Evolutionary conservation across 441 rosid species (phyloP).

Genomic region (Populus hybrid): DNA sequence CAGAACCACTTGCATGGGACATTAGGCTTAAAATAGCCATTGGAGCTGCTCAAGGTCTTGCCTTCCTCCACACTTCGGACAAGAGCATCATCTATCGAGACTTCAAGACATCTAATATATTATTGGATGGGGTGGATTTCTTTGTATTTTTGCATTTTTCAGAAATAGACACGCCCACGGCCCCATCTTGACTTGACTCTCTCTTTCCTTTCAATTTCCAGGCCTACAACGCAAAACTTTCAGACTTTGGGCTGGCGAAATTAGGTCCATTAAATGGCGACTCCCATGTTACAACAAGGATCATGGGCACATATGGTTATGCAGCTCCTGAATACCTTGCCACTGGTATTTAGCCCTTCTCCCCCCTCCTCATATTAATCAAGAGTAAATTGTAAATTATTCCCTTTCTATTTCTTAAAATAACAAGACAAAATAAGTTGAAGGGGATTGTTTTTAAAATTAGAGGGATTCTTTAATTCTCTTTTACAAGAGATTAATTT

Average conservation of each 20-base stretch:
- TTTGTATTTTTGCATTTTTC: neutral
- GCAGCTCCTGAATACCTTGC: constrained; percentile 87
- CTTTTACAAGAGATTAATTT: neutral
- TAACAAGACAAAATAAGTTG: too few relatives aligned
- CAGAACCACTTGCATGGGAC: constrained; percentile 61
- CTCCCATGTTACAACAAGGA: constrained; percentile 68
- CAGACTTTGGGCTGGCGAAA: constrained; percentile 86
- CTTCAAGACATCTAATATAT: constrained; percentile 80
- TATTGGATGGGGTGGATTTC: constrained; percentile 59
- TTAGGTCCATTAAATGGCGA: constrained; percentile 64
- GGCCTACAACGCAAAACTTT: constrained; percentile 74
- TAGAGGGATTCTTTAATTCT: neutral
- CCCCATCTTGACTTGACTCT: neutral
- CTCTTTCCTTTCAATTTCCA: constrained; percentile 13
- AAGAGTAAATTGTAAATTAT: neutral
- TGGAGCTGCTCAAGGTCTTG: constrained; percentile 78
- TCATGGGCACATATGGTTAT: constrained; percentile 81
- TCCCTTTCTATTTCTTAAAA: neutral
- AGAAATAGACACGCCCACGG: neutral
- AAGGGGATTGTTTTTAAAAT: neutral
- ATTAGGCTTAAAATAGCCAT: constrained; percentile 30
- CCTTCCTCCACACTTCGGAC: constrained; percentile 71
- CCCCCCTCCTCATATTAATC: neutral
- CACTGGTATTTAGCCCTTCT: constrained; percentile 41
- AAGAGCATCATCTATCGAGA: constrained; percentile 83